These are phyloP conservation scores for Brassica cretica DNA, from an alignment of 345 rosid species.

Conservation along the genomic window DNA sequence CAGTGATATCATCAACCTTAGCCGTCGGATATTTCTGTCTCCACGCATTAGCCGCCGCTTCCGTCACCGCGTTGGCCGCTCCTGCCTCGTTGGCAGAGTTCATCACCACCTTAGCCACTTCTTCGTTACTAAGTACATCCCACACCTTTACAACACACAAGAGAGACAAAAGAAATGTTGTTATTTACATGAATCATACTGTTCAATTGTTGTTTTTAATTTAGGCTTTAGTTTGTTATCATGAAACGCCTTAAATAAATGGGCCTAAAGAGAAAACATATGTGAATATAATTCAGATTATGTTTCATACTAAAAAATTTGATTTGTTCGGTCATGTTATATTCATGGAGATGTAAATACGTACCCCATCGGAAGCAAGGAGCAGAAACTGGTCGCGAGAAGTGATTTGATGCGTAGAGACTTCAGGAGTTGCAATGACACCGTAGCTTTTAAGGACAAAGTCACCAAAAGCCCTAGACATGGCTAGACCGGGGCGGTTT, in stretches of 20 bases:
- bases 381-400: constrained; percentile 56
- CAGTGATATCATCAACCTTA: constrained; percentile 74
- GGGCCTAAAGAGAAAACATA: too few relatives aligned
- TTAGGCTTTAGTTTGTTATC: too few relatives aligned
- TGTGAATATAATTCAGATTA: too few relatives aligned
- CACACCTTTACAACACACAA: constrained; percentile 50
- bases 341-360: background rate
- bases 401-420: constrained; percentile 58
- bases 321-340: background rate
- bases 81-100: constrained; percentile 43
- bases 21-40: constrained; percentile 57
- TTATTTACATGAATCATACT: too few relatives aligned
- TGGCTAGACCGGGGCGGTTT: constrained; percentile 87
- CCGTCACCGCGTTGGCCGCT: constrained; percentile 65
- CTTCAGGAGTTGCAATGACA: constrained; percentile 66
- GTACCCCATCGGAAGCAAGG: constrained; percentile 88
- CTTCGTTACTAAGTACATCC: constrained; percentile 74
- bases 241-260: too few relatives aligned
- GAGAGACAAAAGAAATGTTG: background rate
- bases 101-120: constrained; percentile 60
- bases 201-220: too few relatives aligned
- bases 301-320: background rate
- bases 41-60: constrained; percentile 70
- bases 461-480: constrained; percentile 90
- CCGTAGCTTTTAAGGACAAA: constrained; percentile 71